Percentiles rank a stretch among this genome's conserved stretches.
phyloP scores from a whole-genome alignment of 148 eudicot genomes.

The Fallopia convolvulus region DNA sequence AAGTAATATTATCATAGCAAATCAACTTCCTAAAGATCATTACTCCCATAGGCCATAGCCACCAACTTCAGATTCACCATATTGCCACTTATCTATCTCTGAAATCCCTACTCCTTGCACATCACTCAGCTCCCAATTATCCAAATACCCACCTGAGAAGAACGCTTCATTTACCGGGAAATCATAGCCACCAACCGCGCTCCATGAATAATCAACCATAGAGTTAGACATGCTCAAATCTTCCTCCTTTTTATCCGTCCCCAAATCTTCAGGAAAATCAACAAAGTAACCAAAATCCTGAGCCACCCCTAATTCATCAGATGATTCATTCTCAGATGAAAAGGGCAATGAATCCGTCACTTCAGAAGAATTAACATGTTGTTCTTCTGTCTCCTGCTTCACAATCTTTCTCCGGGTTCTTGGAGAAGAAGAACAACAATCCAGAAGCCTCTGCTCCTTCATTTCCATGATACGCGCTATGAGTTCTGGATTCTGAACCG shows the following conservation, averaged over 20 bases:
- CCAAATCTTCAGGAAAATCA: constrained; percentile 23
- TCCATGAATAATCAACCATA: too few relatives aligned
- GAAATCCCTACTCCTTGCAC: constrained; percentile 15
- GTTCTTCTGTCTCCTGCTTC: constrained; percentile 40
- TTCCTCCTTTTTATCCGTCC: too few relatives aligned
- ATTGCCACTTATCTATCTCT: background rate
- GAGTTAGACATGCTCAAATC: too few relatives aligned
- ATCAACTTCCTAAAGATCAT: background rate
- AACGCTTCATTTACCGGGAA: too few relatives aligned
- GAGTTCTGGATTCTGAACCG: constrained; percentile 53
- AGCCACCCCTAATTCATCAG: constrained; percentile 9
- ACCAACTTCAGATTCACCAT: background rate
- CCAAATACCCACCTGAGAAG: too few relatives aligned
- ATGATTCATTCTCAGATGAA: constrained; percentile 20
- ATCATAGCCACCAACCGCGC: too few relatives aligned
- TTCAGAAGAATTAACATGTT: constrained; percentile 10
- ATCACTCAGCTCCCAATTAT: too few relatives aligned
- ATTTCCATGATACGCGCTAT: constrained; percentile 37
- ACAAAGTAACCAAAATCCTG: constrained; percentile 19
- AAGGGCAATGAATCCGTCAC: constrained; percentile 12
- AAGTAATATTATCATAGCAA: too few relatives aligned
- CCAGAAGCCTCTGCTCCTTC: constrained; percentile 33
- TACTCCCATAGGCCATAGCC: background rate
- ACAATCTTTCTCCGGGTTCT: constrained; percentile 43
- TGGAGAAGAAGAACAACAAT: constrained; percentile 23